Conservation (phyloP, 2,329 filamentous ascomycete species). For the Capronia coronata region DNA sequence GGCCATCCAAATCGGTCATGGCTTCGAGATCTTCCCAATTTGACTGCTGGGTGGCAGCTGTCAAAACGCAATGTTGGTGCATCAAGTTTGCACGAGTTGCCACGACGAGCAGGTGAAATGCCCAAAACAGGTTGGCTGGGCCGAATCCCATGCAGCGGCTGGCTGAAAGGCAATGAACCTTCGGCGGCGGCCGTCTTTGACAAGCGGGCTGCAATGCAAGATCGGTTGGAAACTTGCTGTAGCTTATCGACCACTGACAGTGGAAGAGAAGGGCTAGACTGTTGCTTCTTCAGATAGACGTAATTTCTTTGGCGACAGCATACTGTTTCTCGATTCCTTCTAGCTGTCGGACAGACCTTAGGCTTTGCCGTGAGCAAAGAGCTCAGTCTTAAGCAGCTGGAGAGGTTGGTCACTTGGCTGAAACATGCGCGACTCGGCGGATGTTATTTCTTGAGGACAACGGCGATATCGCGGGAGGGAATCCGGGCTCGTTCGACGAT, state of each 20-base stretch:
- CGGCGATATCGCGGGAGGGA: too few species aligned
- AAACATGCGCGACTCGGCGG: too few species aligned
- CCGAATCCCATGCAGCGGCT: neutral
- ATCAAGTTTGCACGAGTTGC: neutral
- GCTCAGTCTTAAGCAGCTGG: too few species aligned
- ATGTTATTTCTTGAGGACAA: too few species aligned
- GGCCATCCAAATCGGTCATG: neutral
- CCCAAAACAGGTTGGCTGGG: neutral
- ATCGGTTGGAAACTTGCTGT: neutral
- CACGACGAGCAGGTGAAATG: neutral
- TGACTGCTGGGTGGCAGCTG: neutral
- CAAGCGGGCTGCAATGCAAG: neutral
- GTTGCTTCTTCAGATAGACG: too few species aligned
- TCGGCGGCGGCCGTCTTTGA: neutral
- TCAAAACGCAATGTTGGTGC: slow-evolving; percentile 1
- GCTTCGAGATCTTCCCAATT: neutral
- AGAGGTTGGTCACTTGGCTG: too few species aligned
- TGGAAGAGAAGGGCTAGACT: neutral
- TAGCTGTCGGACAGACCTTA: too few species aligned
- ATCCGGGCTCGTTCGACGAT: too few species aligned
- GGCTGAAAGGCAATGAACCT: neutral
- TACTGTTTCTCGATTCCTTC: too few species aligned
- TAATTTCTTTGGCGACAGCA: too few species aligned
- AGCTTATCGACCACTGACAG: neutral
- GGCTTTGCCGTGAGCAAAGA: too few species aligned